These are phyloP conservation scores for Geosmithia flava DNA, from an alignment of 2,329 filamentous ascomycete species.

Conservation along the genomic window DNA sequence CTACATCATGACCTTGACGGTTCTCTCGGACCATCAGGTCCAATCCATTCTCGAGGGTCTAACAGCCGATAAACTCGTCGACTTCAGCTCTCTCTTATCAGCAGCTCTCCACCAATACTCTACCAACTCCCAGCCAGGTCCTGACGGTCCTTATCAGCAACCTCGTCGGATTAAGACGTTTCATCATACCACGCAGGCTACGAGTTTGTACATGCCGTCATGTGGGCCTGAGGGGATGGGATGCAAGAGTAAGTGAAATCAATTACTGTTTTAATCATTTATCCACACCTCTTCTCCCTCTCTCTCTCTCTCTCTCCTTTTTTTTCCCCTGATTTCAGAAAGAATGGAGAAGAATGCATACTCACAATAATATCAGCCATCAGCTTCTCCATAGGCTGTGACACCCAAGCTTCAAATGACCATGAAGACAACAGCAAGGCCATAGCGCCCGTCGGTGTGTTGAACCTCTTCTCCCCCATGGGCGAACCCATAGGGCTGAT, in stretches of 20 bases:
- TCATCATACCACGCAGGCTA: conserved; percentile 35
- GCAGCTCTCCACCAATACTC: conserved; percentile 50
- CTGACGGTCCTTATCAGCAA: conserved; percentile 36
- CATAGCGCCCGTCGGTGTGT: conserved; percentile 47
- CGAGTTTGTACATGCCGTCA: conserved; percentile 65
- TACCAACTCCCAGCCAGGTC: conserved; percentile 32
- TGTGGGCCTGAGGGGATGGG: conserved; percentile 50
- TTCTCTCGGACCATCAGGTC: conserved; percentile 47
- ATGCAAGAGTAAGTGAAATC: conserved; percentile 43
- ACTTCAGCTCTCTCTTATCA: conserved; percentile 34
- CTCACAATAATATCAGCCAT: too few relatives aligned
- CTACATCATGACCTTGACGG: conserved; percentile 43
- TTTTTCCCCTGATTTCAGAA: too few relatives aligned
- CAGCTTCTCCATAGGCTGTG: neutral
- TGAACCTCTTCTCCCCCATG: conserved; percentile 53
- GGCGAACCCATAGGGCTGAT: conserved; percentile 56
- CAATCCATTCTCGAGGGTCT: conserved; percentile 39
- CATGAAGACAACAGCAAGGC: conserved; percentile 14
- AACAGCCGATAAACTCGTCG: conserved; percentile 36
- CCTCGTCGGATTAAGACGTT: conserved; percentile 38
- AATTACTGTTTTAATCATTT: neutral
- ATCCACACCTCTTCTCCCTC: neutral
- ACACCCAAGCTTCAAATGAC: conserved; percentile 20
- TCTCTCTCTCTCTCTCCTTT: neutral
- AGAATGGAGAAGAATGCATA: too few relatives aligned